Evolutionary conservation across 495 filamentous ascomycete species (phyloP).

Genomic region (Rhizodiscina lignyota): DNA sequence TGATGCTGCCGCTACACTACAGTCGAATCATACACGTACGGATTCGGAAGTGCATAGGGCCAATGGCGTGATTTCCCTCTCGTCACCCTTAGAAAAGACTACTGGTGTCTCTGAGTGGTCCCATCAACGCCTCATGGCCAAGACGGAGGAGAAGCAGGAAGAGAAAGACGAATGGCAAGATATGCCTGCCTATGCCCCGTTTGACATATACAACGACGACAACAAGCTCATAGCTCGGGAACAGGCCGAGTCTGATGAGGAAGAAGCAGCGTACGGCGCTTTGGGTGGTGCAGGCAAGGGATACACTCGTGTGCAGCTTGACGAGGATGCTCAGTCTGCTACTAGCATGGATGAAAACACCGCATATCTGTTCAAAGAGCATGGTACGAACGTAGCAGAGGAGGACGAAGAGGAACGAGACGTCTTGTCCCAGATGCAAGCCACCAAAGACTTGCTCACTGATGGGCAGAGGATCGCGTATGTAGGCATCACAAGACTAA

Average conservation of each 20-base stretch:
- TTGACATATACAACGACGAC: conserved; percentile 91
- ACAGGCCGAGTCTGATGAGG: conserved; percentile 50
- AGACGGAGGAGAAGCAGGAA: conserved; percentile 29
- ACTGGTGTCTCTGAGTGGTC: conserved; percentile 81
- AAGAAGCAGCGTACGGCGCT: conserved; percentile 52
- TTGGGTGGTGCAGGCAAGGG: conserved; percentile 83
- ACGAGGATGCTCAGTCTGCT: conserved; percentile 84
- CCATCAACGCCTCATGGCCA: conserved; percentile 69
- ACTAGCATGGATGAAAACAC: conserved; percentile 98
- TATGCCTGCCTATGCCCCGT: conserved; percentile 85
- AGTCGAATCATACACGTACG: too few species aligned
- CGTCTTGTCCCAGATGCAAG: conserved; percentile 75
- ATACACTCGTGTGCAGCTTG: conserved; percentile 81
- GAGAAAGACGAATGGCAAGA: conserved; percentile 65
- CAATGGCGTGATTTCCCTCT: too few species aligned
- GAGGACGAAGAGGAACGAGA: conserved; percentile 55
- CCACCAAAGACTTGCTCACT: conserved; percentile 88
- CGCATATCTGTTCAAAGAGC: conserved; percentile 75
- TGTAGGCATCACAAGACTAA: conserved; percentile 70
- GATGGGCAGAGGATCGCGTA: conserved; percentile 95
- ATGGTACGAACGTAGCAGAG: conserved; percentile 40
- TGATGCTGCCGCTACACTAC: too few species aligned
- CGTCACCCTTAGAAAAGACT: too few species aligned
- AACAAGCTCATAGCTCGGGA: conserved; percentile 72
- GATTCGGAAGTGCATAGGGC: too few species aligned